Evolutionary conservation across 192 early-diverging fungal species (phyloP).

Genomic region (Pilaira anomala): DNA sequence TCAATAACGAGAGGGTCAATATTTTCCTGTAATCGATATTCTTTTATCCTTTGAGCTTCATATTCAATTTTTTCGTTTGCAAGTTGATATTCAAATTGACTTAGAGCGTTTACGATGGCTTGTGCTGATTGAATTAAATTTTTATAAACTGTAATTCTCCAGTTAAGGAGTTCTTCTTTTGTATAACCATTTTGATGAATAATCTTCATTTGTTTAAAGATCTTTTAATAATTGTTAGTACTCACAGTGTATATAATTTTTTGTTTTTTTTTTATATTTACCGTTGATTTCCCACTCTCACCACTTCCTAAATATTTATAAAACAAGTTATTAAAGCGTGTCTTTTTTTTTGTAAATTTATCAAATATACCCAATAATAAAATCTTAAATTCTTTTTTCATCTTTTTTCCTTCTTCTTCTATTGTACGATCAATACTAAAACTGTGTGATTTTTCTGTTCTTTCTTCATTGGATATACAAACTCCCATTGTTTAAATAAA

Average conservation of each 20-base stretch:
- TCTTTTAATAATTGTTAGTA: no score
- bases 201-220: constrained; percentile 98
- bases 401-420: constrained; percentile 56
- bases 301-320: constrained; percentile 63
- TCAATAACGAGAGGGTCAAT: constrained; percentile 47
- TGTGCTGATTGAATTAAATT: constrained; percentile 84
- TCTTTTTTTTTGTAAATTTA: neutral
- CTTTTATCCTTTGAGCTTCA: neutral
- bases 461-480: constrained; percentile 65
- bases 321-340: neutral
- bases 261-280: no score
- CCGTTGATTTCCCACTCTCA: constrained; percentile 95
- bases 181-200: constrained; percentile 93
- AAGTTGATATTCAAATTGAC: constrained; percentile 55
- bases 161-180: constrained; percentile 71
- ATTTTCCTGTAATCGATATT: constrained; percentile 8
- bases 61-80: constrained; percentile 21
- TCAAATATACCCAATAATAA: constrained; percentile 57
- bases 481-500: constrained; percentile 51
- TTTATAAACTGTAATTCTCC: constrained; percentile 78
- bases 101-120: constrained; percentile 69
- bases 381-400: constrained; percentile 73
- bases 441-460: constrained; percentile 46
- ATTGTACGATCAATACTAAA: constrained; percentile 59
- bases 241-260: no score